Conservation (phyloP, 805 yeast species). For the Saturnispora serradocipensis region DNA sequence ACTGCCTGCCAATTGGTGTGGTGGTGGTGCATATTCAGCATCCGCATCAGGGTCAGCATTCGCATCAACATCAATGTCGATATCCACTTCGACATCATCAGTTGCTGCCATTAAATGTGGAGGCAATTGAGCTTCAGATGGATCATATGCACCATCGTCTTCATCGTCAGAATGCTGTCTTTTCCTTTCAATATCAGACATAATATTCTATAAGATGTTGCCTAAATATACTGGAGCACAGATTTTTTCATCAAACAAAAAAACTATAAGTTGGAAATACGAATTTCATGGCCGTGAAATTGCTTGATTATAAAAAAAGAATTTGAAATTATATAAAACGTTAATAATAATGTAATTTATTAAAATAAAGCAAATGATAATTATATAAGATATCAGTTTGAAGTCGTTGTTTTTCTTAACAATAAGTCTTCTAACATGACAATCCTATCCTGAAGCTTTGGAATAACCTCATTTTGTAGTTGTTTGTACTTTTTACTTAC, state of each 20-base stretch:
- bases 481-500: slow-evolving; percentile 33
- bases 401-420: background rate
- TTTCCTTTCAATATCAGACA: slow-evolving; percentile 2
- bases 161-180: slow-evolving; percentile 5
- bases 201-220: background rate
- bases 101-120: slow-evolving; percentile 4
- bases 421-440: slow-evolving; percentile 24
- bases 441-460: slow-evolving; percentile 36
- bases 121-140: slow-evolving; percentile 1
- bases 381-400: background rate
- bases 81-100: background rate
- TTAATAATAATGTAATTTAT: background rate
- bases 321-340: background rate
- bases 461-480: slow-evolving; percentile 35
- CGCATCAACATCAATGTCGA: background rate
- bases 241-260: background rate
- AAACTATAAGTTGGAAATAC: background rate
- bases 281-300: background rate
- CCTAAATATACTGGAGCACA: background rate
- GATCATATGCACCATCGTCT: slow-evolving; percentile 2
- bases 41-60: background rate
- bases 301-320: background rate
- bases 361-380: background rate
- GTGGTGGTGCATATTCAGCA: slow-evolving; percentile 3
- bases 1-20: background rate